Conservation (phyloP, 805 yeast species). For the Candida vaughaniae region DNA sequence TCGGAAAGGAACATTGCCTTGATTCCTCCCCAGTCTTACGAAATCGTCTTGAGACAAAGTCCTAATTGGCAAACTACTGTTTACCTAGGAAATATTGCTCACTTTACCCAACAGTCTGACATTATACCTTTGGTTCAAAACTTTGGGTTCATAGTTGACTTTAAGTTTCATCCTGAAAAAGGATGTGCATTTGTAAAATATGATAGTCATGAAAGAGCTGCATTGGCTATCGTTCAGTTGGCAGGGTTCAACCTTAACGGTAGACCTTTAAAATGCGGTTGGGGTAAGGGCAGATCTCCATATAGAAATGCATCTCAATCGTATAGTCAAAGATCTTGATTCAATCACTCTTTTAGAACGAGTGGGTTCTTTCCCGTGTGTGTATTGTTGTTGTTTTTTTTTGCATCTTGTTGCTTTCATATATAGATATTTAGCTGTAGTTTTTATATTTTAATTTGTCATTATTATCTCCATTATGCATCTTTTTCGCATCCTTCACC, state of each 20-base stretch:
- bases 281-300: slow-evolving; percentile 65
- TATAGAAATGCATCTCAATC: slow-evolving; percentile 11
- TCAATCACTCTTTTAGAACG: no score
- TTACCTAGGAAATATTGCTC: slow-evolving; percentile 82
- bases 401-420: no score
- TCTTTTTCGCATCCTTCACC: no score
- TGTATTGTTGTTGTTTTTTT: no score
- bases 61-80: slow-evolving; percentile 86
- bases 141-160: slow-evolving; percentile 80
- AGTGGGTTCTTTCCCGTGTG: no score
- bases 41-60: slow-evolving; percentile 69
- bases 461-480: no score
- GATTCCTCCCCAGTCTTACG: slow-evolving; percentile 49
- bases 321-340: background rate
- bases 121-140: slow-evolving; percentile 70
- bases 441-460: no score
- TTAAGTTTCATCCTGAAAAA: slow-evolving; percentile 74
- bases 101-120: slow-evolving; percentile 69
- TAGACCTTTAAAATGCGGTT: slow-evolving; percentile 75
- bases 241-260: slow-evolving; percentile 72
- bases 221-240: slow-evolving; percentile 79
- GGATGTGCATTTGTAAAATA: slow-evolving; percentile 89
- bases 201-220: slow-evolving; percentile 86
- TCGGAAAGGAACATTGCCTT: slow-evolving; percentile 1
- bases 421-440: no score